A percentile compares a stretch with the other conserved stretches of the same genome.
phyloP scores from a whole-genome alignment of 257 asterid species.

The Jacaranda copaia region DNA sequence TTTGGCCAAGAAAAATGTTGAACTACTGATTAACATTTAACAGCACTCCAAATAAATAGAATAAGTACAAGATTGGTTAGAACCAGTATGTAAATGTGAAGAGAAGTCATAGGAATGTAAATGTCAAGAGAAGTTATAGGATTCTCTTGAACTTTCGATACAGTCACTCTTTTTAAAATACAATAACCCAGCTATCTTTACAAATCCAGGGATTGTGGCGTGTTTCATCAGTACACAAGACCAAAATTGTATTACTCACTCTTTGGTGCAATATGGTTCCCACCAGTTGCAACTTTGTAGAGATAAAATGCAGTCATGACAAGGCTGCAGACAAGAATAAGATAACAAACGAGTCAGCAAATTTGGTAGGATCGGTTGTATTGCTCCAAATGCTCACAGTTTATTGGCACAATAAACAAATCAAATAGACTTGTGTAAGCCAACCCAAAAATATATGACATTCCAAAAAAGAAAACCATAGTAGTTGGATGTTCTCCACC shows the following conservation, averaged over 20 bases:
- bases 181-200: background rate
- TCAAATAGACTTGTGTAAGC: background rate
- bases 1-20: too few relatives aligned
- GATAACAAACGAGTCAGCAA: background rate
- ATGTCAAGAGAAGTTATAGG: background rate
- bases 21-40: background rate
- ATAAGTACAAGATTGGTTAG: too few relatives aligned
- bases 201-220: background rate
- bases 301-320: slow-evolving; percentile 79
- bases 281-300: slow-evolving; percentile 83
- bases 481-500: background rate
- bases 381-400: background rate
- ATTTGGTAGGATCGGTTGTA: background rate
- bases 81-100: background rate
- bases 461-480: too few relatives aligned
- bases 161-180: background rate
- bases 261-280: slow-evolving; percentile 81
- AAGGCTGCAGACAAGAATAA: slow-evolving; percentile 54
- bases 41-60: background rate
- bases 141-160: background rate
- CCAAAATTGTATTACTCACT: slow-evolving; percentile 46
- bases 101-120: background rate
- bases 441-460: too few relatives aligned
- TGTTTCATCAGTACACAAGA: background rate
- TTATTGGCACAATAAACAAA: background rate